A percentile compares a stretch with the other conserved stretches of the same genome.
phyloP scores from a whole-genome alignment of 2,329 filamentous ascomycete species.

The Arthrobotrys sphaeroides region DNA sequence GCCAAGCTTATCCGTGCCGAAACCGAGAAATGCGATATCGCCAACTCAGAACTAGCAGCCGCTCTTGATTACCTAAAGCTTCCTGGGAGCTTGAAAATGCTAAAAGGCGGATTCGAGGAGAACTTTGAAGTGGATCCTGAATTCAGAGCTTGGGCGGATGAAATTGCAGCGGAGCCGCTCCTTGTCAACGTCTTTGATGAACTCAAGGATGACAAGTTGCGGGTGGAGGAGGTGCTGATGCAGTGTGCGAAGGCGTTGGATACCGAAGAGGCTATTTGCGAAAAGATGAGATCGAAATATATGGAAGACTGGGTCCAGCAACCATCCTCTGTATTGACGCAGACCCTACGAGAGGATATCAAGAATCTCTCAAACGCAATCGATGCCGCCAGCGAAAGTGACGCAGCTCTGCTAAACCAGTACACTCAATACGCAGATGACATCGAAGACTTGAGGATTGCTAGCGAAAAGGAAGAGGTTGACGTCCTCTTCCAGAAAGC shows the following conservation, averaged over 20 bases:
- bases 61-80: conserved; percentile 93
- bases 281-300: conserved; percentile 99
- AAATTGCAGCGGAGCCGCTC: conserved; percentile 78
- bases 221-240: conserved; percentile 77
- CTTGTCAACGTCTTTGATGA: conserved; percentile 82
- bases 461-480: conserved; percentile 70
- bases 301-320: conserved; percentile 96
- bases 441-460: conserved; percentile 93
- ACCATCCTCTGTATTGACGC: conserved; percentile 87
- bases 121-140: conserved; percentile 84
- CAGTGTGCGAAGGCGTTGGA: conserved; percentile 87
- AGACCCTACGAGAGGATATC: conserved; percentile 85
- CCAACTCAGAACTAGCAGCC: conserved; percentile 94
- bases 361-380: conserved; percentile 87
- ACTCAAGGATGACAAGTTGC: conserved; percentile 78
- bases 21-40: conserved; percentile 88
- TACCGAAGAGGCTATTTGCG: conserved; percentile 96
- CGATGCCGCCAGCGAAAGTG: conserved; percentile 87
- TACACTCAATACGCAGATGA: conserved; percentile 85
- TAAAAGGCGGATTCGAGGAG: conserved; percentile 92
- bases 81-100: conserved; percentile 84
- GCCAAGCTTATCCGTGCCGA: conserved; percentile 93
- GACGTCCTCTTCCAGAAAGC: conserved; percentile 80
- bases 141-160: conserved; percentile 92
- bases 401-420: conserved; percentile 82